phyloP scores from a whole-genome alignment of 1,139 yeast species.

The Ogataea hybrid region DNA sequence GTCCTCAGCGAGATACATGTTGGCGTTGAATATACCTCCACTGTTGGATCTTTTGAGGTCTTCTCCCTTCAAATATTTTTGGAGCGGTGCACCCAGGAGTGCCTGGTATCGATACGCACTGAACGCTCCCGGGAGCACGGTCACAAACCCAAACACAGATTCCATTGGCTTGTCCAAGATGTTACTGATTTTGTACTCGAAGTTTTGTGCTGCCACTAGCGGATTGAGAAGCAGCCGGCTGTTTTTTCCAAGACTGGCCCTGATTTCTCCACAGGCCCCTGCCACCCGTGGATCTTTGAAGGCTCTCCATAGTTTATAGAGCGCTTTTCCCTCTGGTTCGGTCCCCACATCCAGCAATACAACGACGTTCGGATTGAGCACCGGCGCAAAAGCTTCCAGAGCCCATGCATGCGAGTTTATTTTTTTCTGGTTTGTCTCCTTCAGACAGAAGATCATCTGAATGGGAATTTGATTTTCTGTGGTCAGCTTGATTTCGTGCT shows the following conservation, averaged over 20 bases:
- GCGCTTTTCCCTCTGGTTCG: constrained; percentile 68
- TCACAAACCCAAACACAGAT: constrained; percentile 76
- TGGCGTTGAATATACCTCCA: constrained; percentile 73
- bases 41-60: constrained; percentile 53
- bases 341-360: constrained; percentile 81
- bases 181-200: constrained; percentile 81
- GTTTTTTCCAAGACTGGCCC: constrained; percentile 57
- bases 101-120: constrained; percentile 81
- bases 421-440: too few species aligned
- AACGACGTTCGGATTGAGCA: constrained; percentile 67
- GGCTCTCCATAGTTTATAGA: constrained; percentile 72
- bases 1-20: too few species aligned
- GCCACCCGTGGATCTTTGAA: constrained; percentile 77
- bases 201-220: constrained; percentile 79
- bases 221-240: constrained; percentile 59
- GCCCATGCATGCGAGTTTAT: too few species aligned
- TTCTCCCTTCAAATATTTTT: constrained; percentile 78
- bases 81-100: constrained; percentile 71
- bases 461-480: too few species aligned
- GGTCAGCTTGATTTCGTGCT: too few species aligned
- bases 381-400: too few species aligned
- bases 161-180: constrained; percentile 84
- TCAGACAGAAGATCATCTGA: too few species aligned
- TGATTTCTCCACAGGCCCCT: constrained; percentile 87
- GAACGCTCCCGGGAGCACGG: constrained; percentile 84